phyloP scores from a whole-genome alignment of 2,329 filamentous ascomycete species.

The Fusarium cyanostomum region DNA sequence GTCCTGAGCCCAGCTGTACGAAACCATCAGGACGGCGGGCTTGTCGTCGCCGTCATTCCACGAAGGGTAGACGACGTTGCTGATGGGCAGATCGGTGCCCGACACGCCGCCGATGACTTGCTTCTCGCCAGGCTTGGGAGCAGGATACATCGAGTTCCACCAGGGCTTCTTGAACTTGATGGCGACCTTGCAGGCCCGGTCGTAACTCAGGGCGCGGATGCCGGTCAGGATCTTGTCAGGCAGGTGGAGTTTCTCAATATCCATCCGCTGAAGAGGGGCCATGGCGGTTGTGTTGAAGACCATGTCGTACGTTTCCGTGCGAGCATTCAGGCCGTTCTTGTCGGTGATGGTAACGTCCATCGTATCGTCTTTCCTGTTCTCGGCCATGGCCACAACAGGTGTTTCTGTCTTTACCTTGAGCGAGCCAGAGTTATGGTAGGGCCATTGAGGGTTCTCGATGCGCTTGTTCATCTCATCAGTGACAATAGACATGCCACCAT shows the following conservation, averaged over 20 bases:
- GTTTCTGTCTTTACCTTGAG: not conserved
- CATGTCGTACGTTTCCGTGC: constrained; percentile 10
- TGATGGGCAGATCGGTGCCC: not conserved
- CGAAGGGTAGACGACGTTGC: constrained; percentile 22
- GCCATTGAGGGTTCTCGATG: not conserved
- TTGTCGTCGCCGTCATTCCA: constrained; percentile 15
- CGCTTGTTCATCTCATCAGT: constrained; percentile 17
- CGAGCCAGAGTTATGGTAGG: not conserved
- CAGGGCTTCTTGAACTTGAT: constrained; percentile 30
- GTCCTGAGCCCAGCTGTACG: constrained; percentile 34
- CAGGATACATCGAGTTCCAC: constrained; percentile 26
- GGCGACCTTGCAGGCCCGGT: constrained; percentile 21
- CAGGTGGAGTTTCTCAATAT: not conserved
- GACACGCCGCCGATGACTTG: constrained; percentile 8
- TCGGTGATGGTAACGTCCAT: constrained; percentile 4
- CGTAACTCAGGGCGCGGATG: constrained; percentile 20
- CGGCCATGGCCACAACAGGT: constrained; percentile 3
- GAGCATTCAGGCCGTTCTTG: not conserved
- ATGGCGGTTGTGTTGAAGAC: constrained; percentile 33
- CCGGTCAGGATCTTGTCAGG: constrained; percentile 3
- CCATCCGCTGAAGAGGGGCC: constrained; percentile 23
- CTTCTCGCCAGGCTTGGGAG: not conserved
- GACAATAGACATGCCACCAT: constrained; percentile 27
- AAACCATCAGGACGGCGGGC: constrained; percentile 16
- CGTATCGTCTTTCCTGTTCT: not conserved